phyloP scores from a whole-genome alignment of 2,329 filamentous ascomycete genomes.

The Paecilomyces niveus region DNA sequence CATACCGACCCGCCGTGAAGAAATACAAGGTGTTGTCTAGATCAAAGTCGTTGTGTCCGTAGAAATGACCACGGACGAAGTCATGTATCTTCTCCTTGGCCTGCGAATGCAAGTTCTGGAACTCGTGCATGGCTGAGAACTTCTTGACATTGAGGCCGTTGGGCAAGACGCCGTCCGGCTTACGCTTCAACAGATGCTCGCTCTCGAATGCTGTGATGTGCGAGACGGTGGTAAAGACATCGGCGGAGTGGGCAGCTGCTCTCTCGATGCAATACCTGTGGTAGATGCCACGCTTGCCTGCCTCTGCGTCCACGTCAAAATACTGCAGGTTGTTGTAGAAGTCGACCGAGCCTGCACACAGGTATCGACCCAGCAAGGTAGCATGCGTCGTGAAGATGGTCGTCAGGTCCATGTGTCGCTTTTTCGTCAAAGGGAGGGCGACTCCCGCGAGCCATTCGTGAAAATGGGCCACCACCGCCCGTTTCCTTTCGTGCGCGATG shows the following conservation, averaged over 20 bases:
- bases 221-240: conserved; percentile 97
- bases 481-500: conserved; percentile 84
- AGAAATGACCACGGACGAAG: conserved; percentile 96
- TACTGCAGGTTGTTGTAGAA: conserved; percentile 98
- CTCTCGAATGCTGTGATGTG: conserved; percentile 98
- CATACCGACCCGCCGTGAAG: conserved; percentile 94
- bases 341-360: conserved; percentile 94
- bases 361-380: conserved; percentile 87
- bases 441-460: conserved; percentile 98
- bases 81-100: conserved; percentile 98
- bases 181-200: conserved; percentile 93
- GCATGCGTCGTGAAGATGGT: conserved; percentile 99
- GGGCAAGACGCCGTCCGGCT: conserved; percentile 91
- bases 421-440: conserved; percentile 83
- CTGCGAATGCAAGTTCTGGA: conserved; percentile 95
- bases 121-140: conserved; percentile 96
- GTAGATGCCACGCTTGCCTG: conserved; percentile 96
- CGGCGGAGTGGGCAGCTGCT: conserved; percentile 80
- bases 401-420: conserved; percentile 88
- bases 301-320: conserved; percentile 94
- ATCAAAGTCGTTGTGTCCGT: conserved; percentile 95
- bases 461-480: conserved; percentile 94
- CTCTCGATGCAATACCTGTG: conserved; percentile 98
- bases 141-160: conserved; percentile 98
- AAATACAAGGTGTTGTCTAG: conserved; percentile 95